Evolutionary conservation across 768 basidiomycete species (phyloP).

Genomic region (Artomyces pyxidatus): DNA sequence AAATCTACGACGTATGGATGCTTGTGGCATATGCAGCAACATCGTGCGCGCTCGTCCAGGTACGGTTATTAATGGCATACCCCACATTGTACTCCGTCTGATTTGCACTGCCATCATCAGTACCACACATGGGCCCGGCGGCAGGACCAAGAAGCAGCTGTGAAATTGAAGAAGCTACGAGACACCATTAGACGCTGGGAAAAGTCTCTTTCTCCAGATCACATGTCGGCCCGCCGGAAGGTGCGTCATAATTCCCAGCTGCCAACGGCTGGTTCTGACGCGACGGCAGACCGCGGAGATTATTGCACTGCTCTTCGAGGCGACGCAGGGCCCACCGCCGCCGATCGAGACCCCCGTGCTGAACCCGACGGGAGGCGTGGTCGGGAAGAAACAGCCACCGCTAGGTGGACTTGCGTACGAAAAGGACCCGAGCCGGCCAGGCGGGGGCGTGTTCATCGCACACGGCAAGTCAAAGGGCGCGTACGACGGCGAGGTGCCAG

Average conservation of each 20-base stretch:
- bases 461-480: slow-evolving; percentile 23
- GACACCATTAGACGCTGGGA: slow-evolving; percentile 89
- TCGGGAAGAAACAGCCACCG: slow-evolving; percentile 43
- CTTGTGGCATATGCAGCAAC: slow-evolving; percentile 83
- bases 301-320: slow-evolving; percentile 84
- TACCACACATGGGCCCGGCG: slow-evolving; percentile 92
- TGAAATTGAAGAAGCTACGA: slow-evolving; percentile 68
- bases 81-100: neutral
- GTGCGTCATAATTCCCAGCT: slow-evolving; percentile 33
- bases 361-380: slow-evolving; percentile 74
- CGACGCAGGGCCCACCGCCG: slow-evolving; percentile 71
- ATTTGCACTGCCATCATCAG: slow-evolving; percentile 29
- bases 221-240: slow-evolving; percentile 93
- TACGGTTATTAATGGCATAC: slow-evolving; percentile 24
- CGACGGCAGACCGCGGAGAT: slow-evolving; percentile 76
- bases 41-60: slow-evolving; percentile 86
- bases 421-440: slow-evolving; percentile 73
- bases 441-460: slow-evolving; percentile 82
- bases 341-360: slow-evolving; percentile 47
- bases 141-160: slow-evolving; percentile 65
- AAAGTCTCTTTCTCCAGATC: slow-evolving; percentile 76
- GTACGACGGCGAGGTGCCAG: slow-evolving; percentile 36
- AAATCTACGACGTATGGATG: slow-evolving; percentile 80
- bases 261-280: slow-evolving; percentile 3
- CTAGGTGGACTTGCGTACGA: slow-evolving; percentile 56